Conservation (phyloP, 176 grass and related monocot genomes). For the Musa schizocarpa region DNA sequence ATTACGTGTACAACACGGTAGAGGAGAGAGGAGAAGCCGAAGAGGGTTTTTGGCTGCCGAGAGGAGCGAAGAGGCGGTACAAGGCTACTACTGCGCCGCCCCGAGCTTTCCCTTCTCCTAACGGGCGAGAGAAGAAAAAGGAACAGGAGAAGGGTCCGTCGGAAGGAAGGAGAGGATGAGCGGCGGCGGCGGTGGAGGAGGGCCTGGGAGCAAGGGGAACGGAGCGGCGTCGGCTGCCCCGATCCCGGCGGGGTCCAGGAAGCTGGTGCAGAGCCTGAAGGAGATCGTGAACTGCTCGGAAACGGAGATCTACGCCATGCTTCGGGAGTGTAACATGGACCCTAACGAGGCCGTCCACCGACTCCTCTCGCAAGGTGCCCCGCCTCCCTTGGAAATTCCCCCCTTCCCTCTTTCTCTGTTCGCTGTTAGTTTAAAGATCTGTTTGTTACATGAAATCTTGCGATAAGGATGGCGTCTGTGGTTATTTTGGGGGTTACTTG, state of each 20-base stretch:
- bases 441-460: neutral
- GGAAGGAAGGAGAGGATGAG: conserved; percentile 25
- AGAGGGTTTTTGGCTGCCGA: conserved; percentile 4
- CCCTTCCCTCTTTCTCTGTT: neutral
- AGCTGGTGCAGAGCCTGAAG: conserved; percentile 89
- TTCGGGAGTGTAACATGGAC: conserved; percentile 96
- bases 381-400: neutral
- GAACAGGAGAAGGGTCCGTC: neutral
- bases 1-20: neutral
- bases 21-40: neutral
- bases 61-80: neutral
- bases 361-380: conserved; percentile 76
- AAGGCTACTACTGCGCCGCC: neutral
- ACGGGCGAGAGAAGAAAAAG: neutral
- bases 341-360: conserved; percentile 86
- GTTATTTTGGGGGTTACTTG: neutral
- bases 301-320: conserved; percentile 94
- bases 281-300: conserved; percentile 98
- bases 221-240: conserved; percentile 14
- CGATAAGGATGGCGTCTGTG: neutral
- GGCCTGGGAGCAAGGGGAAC: conserved; percentile 28
- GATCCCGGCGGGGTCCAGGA: conserved; percentile 53
- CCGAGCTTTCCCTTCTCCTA: neutral
- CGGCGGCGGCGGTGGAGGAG: conserved; percentile 20
- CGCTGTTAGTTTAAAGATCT: conserved; percentile 11